Percentiles rank a stretch among this genome's conserved stretches.
Evolutionary conservation across 2,329 filamentous ascomycete genomes (phyloP).

Genomic region (Cytospora schulzeri): DNA sequence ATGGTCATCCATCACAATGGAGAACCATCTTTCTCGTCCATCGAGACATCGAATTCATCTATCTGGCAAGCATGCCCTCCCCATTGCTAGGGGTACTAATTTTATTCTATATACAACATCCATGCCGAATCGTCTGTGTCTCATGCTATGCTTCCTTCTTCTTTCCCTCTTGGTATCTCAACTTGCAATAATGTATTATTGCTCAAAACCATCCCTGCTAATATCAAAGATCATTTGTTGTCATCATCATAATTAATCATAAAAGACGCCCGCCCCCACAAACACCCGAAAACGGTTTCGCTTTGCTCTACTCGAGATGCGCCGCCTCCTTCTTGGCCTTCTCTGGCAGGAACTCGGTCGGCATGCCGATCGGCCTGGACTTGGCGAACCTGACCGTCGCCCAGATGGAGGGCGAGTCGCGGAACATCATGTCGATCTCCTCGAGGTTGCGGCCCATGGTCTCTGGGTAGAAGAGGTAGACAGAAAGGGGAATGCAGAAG

Average conservation of each 20-base stretch:
- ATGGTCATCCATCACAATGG: neutral
- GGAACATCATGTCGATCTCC: slow-evolving; percentile 48
- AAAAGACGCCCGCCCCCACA: neutral
- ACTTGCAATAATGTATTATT: neutral
- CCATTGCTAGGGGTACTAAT: neutral
- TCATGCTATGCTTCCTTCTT: neutral
- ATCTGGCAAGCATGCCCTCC: neutral
- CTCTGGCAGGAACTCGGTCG: slow-evolving; percentile 26
- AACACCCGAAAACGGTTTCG: too few relatives aligned
- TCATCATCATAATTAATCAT: neutral
- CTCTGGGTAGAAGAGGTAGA: slow-evolving; percentile 50
- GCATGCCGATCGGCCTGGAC: slow-evolving; percentile 33
- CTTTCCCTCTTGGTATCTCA: slow-evolving; percentile 3
- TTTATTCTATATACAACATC: slow-evolving; percentile 15
- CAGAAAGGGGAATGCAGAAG: slow-evolving; percentile 46
- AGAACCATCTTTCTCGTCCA: neutral
- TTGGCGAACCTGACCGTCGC: slow-evolving; percentile 42
- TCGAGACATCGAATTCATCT: neutral
- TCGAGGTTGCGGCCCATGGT: slow-evolving; percentile 54
- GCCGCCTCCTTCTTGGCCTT: slow-evolving; percentile 16
- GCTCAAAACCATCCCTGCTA: neutral
- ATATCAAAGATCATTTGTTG: neutral
- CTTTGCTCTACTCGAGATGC: slow-evolving; percentile 23
- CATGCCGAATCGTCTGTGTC: neutral
- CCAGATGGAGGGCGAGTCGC: slow-evolving; percentile 41